Conservation (phyloP, 2,329 filamentous ascomycete species). For the Aspergillus sp. region DNA sequence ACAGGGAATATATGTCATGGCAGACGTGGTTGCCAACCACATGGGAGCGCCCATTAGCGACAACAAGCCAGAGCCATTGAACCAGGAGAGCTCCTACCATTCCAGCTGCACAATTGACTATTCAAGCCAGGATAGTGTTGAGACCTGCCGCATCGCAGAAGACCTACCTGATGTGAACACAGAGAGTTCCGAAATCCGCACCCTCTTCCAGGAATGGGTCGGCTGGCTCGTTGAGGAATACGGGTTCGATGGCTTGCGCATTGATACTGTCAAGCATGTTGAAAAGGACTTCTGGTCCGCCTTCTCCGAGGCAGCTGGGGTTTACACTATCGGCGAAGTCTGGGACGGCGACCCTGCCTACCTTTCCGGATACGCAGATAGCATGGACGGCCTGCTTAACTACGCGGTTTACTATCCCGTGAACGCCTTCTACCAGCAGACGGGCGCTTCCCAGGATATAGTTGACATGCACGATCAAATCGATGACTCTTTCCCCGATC, state of each 20-base stretch:
- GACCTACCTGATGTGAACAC: slow-evolving; percentile 64
- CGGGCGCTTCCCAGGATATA: slow-evolving; percentile 22
- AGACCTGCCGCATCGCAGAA: slow-evolving; percentile 56
- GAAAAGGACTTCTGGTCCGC: slow-evolving; percentile 46
- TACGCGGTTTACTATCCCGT: slow-evolving; percentile 54
- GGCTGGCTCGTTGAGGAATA: slow-evolving; percentile 58
- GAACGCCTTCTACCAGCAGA: slow-evolving; percentile 15
- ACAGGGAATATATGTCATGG: slow-evolving; percentile 60
- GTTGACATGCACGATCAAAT: slow-evolving; percentile 35
- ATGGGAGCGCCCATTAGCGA: slow-evolving; percentile 54
- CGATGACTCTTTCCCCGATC: slow-evolving; percentile 42
- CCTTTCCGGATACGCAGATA: slow-evolving; percentile 47
- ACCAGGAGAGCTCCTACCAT: slow-evolving; percentile 62
- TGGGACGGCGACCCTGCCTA: slow-evolving; percentile 41
- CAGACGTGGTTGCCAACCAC: slow-evolving; percentile 61
- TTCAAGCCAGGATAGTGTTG: slow-evolving; percentile 46
- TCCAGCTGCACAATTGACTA: slow-evolving; percentile 59
- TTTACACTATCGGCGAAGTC: slow-evolving; percentile 54
- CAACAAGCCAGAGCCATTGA: slow-evolving; percentile 53
- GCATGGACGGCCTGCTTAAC: slow-evolving; percentile 50
- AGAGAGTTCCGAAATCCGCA: slow-evolving; percentile 48
- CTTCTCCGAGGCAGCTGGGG: slow-evolving; percentile 42
- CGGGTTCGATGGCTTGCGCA: slow-evolving; percentile 51
- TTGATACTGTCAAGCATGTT: slow-evolving; percentile 54
- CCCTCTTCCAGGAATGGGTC: slow-evolving; percentile 61